Evolutionary conservation across 768 basidiomycete species (phyloP).

Genomic region (Mycena albidolilacea): DNA sequence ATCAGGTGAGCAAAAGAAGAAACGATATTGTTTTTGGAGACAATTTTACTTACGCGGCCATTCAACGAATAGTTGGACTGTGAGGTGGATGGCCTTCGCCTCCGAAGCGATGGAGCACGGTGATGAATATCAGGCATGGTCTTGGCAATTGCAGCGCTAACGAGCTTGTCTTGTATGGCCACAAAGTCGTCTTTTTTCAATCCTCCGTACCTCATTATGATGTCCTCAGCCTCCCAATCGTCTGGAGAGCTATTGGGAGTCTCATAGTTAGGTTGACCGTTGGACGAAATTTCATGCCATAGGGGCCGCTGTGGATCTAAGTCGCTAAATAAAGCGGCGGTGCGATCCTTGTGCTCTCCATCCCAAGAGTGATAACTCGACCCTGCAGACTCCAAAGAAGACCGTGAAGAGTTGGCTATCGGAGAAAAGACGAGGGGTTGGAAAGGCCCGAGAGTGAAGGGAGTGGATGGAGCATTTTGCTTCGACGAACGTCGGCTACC

Average conservation of each 20-base stretch:
- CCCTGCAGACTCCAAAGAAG: slow-evolving; percentile 84
- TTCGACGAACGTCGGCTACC: slow-evolving; percentile 68
- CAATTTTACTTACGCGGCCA: slow-evolving; percentile 60
- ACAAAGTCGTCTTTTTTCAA: slow-evolving; percentile 79
- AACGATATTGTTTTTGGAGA: slow-evolving; percentile 21
- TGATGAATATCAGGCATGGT: slow-evolving; percentile 71
- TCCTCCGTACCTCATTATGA: slow-evolving; percentile 76
- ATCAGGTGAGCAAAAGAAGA: slow-evolving; percentile 33
- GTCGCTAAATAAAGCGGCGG: slow-evolving; percentile 68
- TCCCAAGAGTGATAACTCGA: slow-evolving; percentile 92
- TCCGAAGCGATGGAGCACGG: slow-evolving; percentile 79
- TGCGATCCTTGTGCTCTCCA: slow-evolving; percentile 68
- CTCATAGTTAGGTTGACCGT: slow-evolving; percentile 63
- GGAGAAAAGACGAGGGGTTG: slow-evolving; percentile 79
- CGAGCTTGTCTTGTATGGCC: slow-evolving; percentile 82
- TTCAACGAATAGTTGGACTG: slow-evolving; percentile 80
- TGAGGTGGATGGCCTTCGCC: slow-evolving; percentile 85
- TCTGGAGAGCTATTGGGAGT: slow-evolving; percentile 67
- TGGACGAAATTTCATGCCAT: slow-evolving; percentile 75
- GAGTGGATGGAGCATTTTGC: slow-evolving; percentile 65
- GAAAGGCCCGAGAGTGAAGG: slow-evolving; percentile 65
- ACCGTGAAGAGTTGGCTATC: slow-evolving; percentile 80
- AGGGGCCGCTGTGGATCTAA: slow-evolving; percentile 63
- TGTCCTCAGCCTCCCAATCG: slow-evolving; percentile 75
- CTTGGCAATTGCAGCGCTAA: slow-evolving; percentile 73